Evolutionary conservation across 2,329 filamentous ascomycete species (phyloP).

Genomic region (Pseudocercospora pini-densiflorae): DNA sequence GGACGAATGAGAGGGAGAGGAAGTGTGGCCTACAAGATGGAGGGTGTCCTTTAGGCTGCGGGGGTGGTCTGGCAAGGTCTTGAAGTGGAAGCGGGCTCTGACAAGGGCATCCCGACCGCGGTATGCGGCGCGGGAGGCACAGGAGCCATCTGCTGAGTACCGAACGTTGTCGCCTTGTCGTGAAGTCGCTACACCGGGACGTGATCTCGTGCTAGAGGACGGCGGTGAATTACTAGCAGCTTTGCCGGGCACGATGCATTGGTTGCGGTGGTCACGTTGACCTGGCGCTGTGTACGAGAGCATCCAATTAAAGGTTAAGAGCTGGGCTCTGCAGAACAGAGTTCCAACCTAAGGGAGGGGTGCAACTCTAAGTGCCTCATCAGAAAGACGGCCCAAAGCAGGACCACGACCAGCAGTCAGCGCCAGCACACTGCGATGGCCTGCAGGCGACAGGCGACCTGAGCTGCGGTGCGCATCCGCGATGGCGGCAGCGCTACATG

Average conservation of each 20-base stretch:
- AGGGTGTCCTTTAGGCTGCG: neutral
- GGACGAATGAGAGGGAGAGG: conserved; percentile 3
- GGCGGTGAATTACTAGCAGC: neutral
- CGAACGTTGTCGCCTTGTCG: neutral
- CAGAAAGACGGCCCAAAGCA: neutral
- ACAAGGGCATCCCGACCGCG: conserved; percentile 4
- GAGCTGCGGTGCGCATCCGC: neutral
- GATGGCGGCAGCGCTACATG: conserved; percentile 3
- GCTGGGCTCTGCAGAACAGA: conserved; percentile 8
- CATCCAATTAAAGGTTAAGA: conserved; percentile 1
- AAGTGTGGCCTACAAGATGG: neutral
- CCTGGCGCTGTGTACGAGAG: conserved; percentile 1
- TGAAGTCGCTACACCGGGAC: neutral
- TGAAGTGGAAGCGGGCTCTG: neutral
- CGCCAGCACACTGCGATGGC: conserved; percentile 1
- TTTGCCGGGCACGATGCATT: neutral
- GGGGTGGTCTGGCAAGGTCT: neutral
- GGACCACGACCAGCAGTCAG: neutral
- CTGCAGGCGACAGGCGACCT: neutral
- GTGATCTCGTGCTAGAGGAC: neutral
- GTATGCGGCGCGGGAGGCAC: conserved; percentile 12
- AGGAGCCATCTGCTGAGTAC: conserved; percentile 10
- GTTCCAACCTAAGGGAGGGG: conserved; percentile 7
- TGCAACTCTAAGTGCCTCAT: conserved; percentile 3
- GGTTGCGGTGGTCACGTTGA: conserved; percentile 1